Evolutionary conservation across 768 basidiomycete genomes (phyloP), one percentile per base, ranked within the genome.

Genomic region (Tricholomella constricta): DNA sequence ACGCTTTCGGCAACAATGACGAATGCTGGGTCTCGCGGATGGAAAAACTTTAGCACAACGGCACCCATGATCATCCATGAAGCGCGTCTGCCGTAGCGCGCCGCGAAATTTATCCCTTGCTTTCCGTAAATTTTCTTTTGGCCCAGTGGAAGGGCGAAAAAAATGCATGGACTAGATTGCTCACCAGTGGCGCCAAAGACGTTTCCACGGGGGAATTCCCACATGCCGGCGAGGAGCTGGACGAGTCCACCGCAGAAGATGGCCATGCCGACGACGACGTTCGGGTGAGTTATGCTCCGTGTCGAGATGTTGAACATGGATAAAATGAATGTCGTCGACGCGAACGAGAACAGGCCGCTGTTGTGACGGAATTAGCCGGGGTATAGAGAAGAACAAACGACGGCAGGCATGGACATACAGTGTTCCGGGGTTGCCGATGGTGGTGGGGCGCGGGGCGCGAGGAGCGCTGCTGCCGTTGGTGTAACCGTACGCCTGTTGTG

Each of bases 211-310:
- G 83, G 81, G 71, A 86, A 87, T 69, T 86, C 86, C 91, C 91
- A 93, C 87, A 94, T 91, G 36, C 94, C 94, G 26, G 92, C 93
- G 34, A 94, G 72, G 41, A 95, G 76, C 66, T 95, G 94, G 11
- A 79, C 86, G 27, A 94, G 83, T 54, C 94, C 94, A 57, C 93
- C 94, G 56, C 82, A 82, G 69, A 85, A 89, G 59, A 91, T 64
- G 22, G 91, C 91, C 91, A 95, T 92, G 45, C 91, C 94, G 44
- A 93, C 78, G 43, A 92, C 83, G 25, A 84, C 81, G 52, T 93
- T 91, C 35, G 89, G 84, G 5, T 64, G 61, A 15, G 62, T 56
- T 57, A 91, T 74, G 20, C 70, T 63, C n/a, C 84, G 78, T 1
- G 80, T 77, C 15, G 76, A 68, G 25, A 81, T 72, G 63, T 92